Percentiles rank a stretch among this genome's conserved stretches.
Conservation (phyloP, 768 basidiomycete species). For the Russula ochroleuca region DNA sequence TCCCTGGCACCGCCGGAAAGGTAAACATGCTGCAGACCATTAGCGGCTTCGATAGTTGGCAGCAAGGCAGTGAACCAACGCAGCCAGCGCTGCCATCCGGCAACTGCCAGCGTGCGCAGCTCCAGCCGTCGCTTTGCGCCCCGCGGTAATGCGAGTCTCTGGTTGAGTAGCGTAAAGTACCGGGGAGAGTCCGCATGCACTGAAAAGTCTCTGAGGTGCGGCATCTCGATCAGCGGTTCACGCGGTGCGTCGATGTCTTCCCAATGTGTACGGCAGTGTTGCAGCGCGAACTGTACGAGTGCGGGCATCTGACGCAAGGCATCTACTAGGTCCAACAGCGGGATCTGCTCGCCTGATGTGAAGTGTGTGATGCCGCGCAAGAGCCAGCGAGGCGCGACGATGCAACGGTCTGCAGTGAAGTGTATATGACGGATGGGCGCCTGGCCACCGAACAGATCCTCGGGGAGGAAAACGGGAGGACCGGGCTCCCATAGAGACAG, state of each 20-base stretch:
- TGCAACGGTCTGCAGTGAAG: conserved; percentile 11
- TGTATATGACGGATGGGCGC: conserved; percentile 15
- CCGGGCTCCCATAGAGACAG: conserved; percentile 14
- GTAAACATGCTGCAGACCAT: conserved; percentile 15
- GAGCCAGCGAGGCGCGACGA: conserved; percentile 13
- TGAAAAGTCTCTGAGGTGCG: conserved; percentile 6
- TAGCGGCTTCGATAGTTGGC: background rate
- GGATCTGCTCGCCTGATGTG: conserved; percentile 20
- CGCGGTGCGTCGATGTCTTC: background rate
- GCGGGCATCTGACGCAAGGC: conserved; percentile 18
- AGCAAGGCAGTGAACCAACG: conserved; percentile 6
- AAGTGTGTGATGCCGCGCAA: conserved; percentile 20
- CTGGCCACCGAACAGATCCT: conserved; percentile 14
- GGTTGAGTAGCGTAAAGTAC: conserved; percentile 7
- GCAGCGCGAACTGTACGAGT: conserved; percentile 13
- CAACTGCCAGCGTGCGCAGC: conserved; percentile 2
- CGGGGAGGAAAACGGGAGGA: conserved; percentile 13
- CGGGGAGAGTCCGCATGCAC: conserved; percentile 16
- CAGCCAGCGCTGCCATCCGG: conserved; percentile 13
- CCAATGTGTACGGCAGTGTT: conserved; percentile 15
- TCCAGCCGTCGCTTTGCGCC: background rate
- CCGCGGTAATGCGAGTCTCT: conserved; percentile 11
- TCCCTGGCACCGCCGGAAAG: conserved; percentile 13
- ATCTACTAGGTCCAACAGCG: background rate
- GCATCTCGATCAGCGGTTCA: conserved; percentile 5